Conservation (phyloP, 225 moss, liverwort and hornwort species). For the Sphagnum tenellum region DNA sequence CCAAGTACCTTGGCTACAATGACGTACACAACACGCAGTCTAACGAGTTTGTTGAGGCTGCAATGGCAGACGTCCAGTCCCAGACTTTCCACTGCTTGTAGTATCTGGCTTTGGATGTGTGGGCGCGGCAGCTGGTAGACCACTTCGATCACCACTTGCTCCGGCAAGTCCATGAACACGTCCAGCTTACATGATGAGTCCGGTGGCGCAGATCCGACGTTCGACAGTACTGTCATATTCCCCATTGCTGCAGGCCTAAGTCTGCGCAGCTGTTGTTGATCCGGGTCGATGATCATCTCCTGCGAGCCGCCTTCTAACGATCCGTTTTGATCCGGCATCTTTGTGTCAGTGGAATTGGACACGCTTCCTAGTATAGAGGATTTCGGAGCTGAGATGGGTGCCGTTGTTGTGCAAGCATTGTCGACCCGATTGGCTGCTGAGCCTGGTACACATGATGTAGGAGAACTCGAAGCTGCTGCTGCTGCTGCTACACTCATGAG, state of each 20-base stretch:
- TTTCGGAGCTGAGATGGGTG: too few species aligned
- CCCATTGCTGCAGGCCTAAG: neutral
- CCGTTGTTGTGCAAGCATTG: too few species aligned
- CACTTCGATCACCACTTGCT: conserved; percentile 13
- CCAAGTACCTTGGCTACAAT: conserved; percentile 8
- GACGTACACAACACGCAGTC: conserved; percentile 4
- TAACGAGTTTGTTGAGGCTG: conserved; percentile 6
- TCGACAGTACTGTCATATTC: too few species aligned
- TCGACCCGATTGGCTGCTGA: too few species aligned
- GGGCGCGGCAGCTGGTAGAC: conserved; percentile 8
- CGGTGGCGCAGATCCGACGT: too few species aligned
- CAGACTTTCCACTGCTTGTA: conserved; percentile 13
- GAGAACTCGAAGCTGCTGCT: too few species aligned
- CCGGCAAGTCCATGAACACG: conserved; percentile 14
- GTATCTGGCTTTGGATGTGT: conserved; percentile 17
- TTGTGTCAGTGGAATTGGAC: too few species aligned
- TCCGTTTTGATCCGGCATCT: too few species aligned
- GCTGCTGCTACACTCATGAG: too few species aligned
- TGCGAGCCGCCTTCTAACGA: too few species aligned
- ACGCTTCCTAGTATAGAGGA: too few species aligned
- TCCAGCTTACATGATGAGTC: neutral
- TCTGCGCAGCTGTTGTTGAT: neutral
- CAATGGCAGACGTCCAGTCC: conserved; percentile 8
- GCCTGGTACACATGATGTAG: too few species aligned
- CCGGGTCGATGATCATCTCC: neutral